Conservation (phyloP, 73 alveolate species). For the Tetrahymena thermophila region DNA sequence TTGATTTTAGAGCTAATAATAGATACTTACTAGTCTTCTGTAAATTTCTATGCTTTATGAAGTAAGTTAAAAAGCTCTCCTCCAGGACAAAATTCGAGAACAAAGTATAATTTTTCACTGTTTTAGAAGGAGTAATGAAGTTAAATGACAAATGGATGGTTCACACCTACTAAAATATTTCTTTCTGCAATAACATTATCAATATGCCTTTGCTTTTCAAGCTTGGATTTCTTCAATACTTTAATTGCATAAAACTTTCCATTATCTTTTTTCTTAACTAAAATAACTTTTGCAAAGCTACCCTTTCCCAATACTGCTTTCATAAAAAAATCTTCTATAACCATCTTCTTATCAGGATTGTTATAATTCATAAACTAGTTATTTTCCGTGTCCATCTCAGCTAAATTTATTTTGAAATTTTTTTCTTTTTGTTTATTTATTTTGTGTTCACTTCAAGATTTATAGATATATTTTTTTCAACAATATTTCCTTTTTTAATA, state of each 20-base stretch:
- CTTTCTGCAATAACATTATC: constrained; percentile 69
- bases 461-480: background rate
- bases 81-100: constrained; percentile 84
- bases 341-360: background rate
- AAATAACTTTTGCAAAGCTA: constrained; percentile 69
- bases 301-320: constrained; percentile 79
- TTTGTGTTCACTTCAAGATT: background rate
- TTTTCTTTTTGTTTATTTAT: background rate
- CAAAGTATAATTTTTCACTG: constrained; percentile 73
- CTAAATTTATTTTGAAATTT: background rate
- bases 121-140: constrained; percentile 75
- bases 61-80: constrained; percentile 82
- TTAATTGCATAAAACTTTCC: constrained; percentile 79
- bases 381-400: background rate
- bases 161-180: constrained; percentile 64
- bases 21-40: constrained; percentile 54
- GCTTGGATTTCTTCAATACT: constrained; percentile 66
- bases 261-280: constrained; percentile 60
- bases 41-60: constrained; percentile 55
- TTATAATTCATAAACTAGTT: background rate
- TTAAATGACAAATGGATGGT: constrained; percentile 70
- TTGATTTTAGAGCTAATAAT: background rate
- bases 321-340: constrained; percentile 22
- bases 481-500: background rate
- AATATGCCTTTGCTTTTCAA: constrained; percentile 15